These are phyloP conservation scores for Tetrahymena thermophila DNA, from an alignment of 73 alveolate genomes.

Conservation along the genomic window DNA sequence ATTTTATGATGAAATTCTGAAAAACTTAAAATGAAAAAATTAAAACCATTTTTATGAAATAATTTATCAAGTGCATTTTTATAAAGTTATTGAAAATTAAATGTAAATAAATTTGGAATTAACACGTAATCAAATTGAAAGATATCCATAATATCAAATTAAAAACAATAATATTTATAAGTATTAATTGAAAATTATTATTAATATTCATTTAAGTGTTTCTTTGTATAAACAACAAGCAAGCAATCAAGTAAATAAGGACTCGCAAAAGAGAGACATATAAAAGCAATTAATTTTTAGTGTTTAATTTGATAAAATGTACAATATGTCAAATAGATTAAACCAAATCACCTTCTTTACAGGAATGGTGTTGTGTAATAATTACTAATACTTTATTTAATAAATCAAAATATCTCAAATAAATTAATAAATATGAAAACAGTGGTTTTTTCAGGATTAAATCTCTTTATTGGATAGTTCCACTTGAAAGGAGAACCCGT, in stretches of 20 bases:
- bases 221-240: neutral
- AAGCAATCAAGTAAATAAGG: neutral
- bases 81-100: neutral
- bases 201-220: neutral
- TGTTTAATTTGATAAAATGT: neutral
- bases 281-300: neutral
- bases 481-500: neutral
- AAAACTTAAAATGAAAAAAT: no score
- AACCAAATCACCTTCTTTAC: slow-evolving; percentile 1
- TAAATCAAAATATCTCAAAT: neutral
- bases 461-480: neutral
- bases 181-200: neutral
- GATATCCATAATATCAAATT: neutral
- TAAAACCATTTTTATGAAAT: no score
- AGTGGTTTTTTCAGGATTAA: neutral
- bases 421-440: neutral
- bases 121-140: neutral
- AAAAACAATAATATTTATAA: neutral
- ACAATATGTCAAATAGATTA: neutral
- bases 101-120: neutral
- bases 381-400: neutral
- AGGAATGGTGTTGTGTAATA: neutral
- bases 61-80: neutral
- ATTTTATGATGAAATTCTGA: no score
- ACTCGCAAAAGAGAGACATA: no score